Conservation (phyloP, 192 early-diverging fungal genomes). For the Entomortierella lignicola region DNA sequence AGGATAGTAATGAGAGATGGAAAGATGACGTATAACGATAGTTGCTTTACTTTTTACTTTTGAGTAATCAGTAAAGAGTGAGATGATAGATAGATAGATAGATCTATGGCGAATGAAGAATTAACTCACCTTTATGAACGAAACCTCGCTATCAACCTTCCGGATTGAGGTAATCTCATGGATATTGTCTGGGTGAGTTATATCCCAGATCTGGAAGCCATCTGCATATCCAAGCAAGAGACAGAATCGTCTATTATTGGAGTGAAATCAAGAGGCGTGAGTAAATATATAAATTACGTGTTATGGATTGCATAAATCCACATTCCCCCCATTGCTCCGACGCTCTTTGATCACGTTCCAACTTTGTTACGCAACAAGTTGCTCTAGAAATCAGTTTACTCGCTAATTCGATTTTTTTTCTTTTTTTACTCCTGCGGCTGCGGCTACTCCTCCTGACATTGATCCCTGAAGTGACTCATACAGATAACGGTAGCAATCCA, state of each 20-base stretch:
- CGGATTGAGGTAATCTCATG: conserved; percentile 75
- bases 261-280: not conserved
- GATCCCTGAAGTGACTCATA: not conserved
- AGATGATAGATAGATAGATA: no score
- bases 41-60: no score
- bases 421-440: not conserved
- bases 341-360: not conserved
- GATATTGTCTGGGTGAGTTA: conserved; percentile 72
- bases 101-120: not conserved
- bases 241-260: conserved; percentile 57
- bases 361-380: not conserved
- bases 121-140: conserved; percentile 60
- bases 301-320: not conserved
- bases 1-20: not conserved
- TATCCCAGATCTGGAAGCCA: conserved; percentile 86
- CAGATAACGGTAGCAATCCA: not conserved
- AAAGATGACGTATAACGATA: not conserved
- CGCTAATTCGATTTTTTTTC: not conserved
- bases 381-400: not conserved
- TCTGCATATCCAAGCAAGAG: conserved; percentile 75
- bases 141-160: conserved; percentile 56
- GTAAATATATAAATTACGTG: not conserved
- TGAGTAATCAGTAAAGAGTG: not conserved
- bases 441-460: not conserved
- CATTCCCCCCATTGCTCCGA: not conserved